Conservation (phyloP, 2,329 filamentous ascomycete species). For the Fonsecaea monophora region DNA sequence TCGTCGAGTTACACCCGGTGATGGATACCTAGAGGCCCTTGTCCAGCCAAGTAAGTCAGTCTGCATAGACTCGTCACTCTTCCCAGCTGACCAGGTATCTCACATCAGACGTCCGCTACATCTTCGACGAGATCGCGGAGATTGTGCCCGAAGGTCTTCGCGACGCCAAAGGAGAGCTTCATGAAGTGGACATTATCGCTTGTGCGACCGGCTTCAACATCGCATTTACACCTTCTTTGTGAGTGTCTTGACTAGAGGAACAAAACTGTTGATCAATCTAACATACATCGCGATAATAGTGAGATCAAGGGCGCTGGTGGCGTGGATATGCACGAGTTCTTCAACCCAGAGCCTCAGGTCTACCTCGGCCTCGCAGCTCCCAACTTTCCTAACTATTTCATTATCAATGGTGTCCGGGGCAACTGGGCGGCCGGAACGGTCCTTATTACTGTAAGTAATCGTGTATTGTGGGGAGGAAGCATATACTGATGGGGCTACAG, state of each 20-base stretch:
- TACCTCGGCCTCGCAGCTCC: constrained; percentile 28
- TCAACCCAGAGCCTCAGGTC: constrained; percentile 19
- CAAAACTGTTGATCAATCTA: no score
- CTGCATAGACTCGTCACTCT: no score
- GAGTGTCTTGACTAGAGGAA: neutral
- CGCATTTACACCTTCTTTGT: constrained; percentile 27
- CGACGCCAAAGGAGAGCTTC: constrained; percentile 46
- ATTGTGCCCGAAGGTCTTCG: constrained; percentile 52
- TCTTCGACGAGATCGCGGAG: constrained; percentile 49
- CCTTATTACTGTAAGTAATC: neutral
- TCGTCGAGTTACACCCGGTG: constrained; percentile 58
- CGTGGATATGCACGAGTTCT: constrained; percentile 20
- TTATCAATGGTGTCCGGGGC: constrained; percentile 24
- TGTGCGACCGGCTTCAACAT: constrained; percentile 54
- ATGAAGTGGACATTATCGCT: constrained; percentile 51
- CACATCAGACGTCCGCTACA: constrained; percentile 20
- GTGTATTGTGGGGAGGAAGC: no score
- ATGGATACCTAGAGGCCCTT: constrained; percentile 60
- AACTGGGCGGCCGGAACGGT: constrained; percentile 24
- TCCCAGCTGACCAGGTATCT: constrained; percentile 2
- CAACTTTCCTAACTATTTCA: constrained; percentile 35
- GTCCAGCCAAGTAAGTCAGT: constrained; percentile 41
- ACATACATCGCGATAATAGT: no score
- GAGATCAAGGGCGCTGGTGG: constrained; percentile 11
- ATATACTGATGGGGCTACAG: neutral